These are phyloP conservation scores for Leishmania tarentolae DNA, from an alignment of 208 protist species.

Conservation along the genomic window DNA sequence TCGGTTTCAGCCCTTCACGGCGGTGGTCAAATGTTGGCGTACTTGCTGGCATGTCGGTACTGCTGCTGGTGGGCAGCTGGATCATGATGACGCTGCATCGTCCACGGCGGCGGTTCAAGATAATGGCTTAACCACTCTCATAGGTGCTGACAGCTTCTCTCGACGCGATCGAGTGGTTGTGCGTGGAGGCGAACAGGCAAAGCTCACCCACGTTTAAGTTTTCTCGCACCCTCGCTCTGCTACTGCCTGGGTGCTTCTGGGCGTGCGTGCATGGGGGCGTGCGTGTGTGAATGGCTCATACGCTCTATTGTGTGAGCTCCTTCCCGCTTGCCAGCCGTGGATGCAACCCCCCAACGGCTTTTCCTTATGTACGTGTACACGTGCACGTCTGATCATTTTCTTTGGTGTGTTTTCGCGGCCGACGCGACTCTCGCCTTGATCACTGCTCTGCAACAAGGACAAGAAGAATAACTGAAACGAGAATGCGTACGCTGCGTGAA, in stretches of 20 bases:
- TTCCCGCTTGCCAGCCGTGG: too few relatives aligned
- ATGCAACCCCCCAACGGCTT: background rate
- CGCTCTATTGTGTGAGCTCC: too few relatives aligned
- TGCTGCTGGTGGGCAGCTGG: slow-evolving; percentile 44
- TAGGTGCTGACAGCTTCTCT: background rate
- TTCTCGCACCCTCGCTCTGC: background rate
- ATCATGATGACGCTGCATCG: slow-evolving; percentile 47
- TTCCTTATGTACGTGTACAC: background rate
- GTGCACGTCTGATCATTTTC: background rate
- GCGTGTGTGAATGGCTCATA: too few relatives aligned
- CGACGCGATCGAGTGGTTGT: background rate
- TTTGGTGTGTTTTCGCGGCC: background rate
- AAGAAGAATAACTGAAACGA: background rate
- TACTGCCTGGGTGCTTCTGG: background rate
- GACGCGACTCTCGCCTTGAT: background rate
- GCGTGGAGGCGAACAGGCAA: too few relatives aligned
- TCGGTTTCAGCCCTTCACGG: slow-evolving; percentile 44
- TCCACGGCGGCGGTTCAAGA: slow-evolving; percentile 20
- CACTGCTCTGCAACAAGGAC: background rate
- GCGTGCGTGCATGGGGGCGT: background rate
- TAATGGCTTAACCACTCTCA: background rate
- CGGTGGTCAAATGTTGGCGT: slow-evolving; percentile 54
- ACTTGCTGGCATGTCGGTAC: slow-evolving; percentile 35
- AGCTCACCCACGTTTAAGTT: background rate
- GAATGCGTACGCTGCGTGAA: background rate